phyloP scores from a whole-genome alignment of 2,329 filamentous ascomycete genomes.

The Fusarium sp. region DNA sequence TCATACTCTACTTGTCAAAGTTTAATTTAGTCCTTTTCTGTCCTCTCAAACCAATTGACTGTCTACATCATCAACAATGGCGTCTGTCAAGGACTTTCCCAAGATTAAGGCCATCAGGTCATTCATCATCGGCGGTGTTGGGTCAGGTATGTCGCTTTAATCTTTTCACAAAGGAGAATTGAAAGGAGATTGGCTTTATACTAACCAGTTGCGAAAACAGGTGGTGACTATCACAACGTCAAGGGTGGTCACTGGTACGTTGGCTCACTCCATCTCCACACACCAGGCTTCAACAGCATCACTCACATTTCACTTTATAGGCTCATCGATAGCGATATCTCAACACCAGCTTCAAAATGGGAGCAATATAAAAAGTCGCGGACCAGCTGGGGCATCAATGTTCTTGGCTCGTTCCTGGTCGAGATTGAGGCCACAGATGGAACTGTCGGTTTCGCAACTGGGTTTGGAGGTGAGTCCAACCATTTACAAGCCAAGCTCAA shows the following conservation, averaged over 20 bases:
- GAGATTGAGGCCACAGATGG: slow-evolving; percentile 91
- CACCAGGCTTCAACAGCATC: not conserved
- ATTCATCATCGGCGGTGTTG: slow-evolving; percentile 69
- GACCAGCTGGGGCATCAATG: slow-evolving; percentile 96
- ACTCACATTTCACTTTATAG: slow-evolving; percentile 62
- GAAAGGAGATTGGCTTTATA: not conserved
- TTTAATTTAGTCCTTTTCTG: not conserved
- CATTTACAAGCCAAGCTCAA: not conserved
- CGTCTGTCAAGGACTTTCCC: slow-evolving; percentile 71
- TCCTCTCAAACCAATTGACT: not conserved
- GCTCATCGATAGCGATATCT: slow-evolving; percentile 92
- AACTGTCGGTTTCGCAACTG: slow-evolving; percentile 93
- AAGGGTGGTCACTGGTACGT: slow-evolving; percentile 75
- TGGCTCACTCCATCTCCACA: slow-evolving; percentile 2
- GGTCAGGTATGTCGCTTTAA: slow-evolving; percentile 47
- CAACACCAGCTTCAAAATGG: slow-evolving; percentile 91
- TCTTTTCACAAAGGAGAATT: not conserved
- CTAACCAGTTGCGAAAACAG: slow-evolving; percentile 53
- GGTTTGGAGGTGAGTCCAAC: slow-evolving; percentile 78
- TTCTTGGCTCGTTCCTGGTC: slow-evolving; percentile 90
- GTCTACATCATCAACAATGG: slow-evolving; percentile 53
- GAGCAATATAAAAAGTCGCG: slow-evolving; percentile 88
- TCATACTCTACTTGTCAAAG: not conserved
- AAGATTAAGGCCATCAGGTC: slow-evolving; percentile 82
- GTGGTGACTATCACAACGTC: slow-evolving; percentile 94